phyloP scores from a whole-genome alignment of 208 protist species.

The Trypanosoma congolense region DNA sequence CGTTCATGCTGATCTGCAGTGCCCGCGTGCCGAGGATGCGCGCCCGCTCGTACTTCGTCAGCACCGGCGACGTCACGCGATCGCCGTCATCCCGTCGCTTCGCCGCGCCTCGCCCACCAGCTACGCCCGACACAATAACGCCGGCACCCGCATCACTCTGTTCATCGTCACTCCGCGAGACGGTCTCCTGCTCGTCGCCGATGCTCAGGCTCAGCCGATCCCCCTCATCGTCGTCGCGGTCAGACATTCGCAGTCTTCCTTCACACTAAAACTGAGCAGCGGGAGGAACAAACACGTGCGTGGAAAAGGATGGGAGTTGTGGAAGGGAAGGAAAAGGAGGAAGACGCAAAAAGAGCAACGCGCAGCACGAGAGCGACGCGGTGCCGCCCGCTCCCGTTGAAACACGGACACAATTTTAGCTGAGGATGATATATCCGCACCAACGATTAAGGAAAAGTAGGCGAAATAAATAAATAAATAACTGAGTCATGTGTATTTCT shows the following conservation, averaged over 20 bases:
- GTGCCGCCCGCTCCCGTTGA: too few relatives aligned
- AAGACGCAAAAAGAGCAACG: too few relatives aligned
- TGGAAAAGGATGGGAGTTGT: too few relatives aligned
- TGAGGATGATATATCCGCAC: too few relatives aligned
- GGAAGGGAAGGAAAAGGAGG: too few relatives aligned
- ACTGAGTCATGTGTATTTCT: too few relatives aligned
- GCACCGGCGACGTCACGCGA: slow-evolving; percentile 93
- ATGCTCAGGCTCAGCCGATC: slow-evolving; percentile 28
- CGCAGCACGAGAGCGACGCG: too few relatives aligned
- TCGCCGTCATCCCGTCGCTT: slow-evolving; percentile 38
- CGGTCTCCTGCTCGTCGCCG: slow-evolving; percentile 34
- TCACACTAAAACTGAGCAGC: too few relatives aligned
- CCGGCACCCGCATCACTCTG: slow-evolving; percentile 27
- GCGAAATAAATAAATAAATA: too few relatives aligned
- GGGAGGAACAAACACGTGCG: too few relatives aligned
- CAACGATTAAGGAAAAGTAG: too few relatives aligned
- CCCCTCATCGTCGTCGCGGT: slow-evolving; percentile 24
- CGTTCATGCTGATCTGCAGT: slow-evolving; percentile 98
- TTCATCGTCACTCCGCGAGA: slow-evolving; percentile 21
- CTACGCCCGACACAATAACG: slow-evolving; percentile 50
- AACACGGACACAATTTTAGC: too few relatives aligned
- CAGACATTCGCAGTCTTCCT: slow-evolving; percentile 22
- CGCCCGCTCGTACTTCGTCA: slow-evolving; percentile 99
- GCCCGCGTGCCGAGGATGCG: slow-evolving; percentile 97
- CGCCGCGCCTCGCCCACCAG: slow-evolving; percentile 34